phyloP scores from a whole-genome alignment of 2,329 filamentous ascomycete genomes.

The Setomelanomma holmii region DNA sequence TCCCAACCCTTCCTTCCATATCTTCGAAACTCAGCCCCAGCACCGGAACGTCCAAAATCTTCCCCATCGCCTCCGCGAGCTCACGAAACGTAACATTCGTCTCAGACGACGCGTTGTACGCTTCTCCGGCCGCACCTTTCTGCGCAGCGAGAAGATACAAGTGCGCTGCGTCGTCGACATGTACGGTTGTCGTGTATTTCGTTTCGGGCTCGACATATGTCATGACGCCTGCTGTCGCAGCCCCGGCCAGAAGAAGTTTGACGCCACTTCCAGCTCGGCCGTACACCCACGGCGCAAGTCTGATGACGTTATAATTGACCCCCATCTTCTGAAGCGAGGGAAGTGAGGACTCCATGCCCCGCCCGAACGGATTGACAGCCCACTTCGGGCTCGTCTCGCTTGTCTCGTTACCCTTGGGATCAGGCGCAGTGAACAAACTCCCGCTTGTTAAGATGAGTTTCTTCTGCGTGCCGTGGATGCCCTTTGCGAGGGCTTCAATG shows the following conservation, averaged over 20 bases:
- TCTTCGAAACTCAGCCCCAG: conserved; percentile 32
- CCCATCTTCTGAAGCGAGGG: conserved; percentile 31
- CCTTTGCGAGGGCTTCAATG: conserved; percentile 49
- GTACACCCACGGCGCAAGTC: conserved; percentile 56
- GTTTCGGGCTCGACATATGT: conserved; percentile 28
- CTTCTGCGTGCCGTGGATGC: conserved; percentile 46
- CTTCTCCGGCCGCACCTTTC: conserved; percentile 42
- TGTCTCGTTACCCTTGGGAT: conserved; percentile 41
- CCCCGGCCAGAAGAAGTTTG: conserved; percentile 36
- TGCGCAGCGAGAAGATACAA: conserved; percentile 51
- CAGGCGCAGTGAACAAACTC: conserved; percentile 29
- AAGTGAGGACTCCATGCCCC: conserved; percentile 11
- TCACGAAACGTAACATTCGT: conserved; percentile 45
- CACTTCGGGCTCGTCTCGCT: conserved; percentile 26
- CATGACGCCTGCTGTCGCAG: conserved; percentile 39
- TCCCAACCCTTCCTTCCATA: conserved; percentile 29
- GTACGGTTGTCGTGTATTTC: conserved; percentile 44
- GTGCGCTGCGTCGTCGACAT: conserved; percentile 55
- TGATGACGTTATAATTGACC: conserved; percentile 47
- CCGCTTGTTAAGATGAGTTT: conserved; percentile 49
- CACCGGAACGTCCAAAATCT: conserved; percentile 27
- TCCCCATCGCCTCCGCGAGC: conserved; percentile 37
- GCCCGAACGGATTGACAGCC: not conserved
- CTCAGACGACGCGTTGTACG: conserved; percentile 42
- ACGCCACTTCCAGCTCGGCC: conserved; percentile 51